These are phyloP conservation scores for Penicillium canescens DNA, from an alignment of 495 filamentous ascomycete genomes.

Conservation along the genomic window DNA sequence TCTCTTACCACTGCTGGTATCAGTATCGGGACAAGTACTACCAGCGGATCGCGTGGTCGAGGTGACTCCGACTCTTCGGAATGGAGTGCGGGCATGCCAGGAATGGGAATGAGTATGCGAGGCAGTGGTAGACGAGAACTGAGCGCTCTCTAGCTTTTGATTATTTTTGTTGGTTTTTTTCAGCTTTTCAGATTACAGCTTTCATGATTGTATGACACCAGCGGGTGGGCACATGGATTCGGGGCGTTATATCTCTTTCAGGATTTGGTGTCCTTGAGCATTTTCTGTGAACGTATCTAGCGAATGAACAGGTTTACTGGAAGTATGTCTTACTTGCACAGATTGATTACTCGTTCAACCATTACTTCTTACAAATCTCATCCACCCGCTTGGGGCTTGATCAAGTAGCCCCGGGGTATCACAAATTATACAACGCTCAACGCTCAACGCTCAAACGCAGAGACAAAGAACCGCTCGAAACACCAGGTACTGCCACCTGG, in stretches of 20 bases:
- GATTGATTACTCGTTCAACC: no score
- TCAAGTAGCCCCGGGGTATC: not conserved
- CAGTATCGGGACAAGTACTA: constrained; percentile 26
- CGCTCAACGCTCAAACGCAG: no score
- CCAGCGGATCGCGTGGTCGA: constrained; percentile 18
- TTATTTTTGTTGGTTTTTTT: constrained; percentile 16
- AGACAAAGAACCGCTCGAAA: not conserved
- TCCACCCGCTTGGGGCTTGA: not conserved
- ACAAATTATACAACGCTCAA: not conserved
- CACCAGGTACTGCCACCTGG: not conserved
- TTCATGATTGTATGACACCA: constrained; percentile 9
- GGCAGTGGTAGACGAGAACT: constrained; percentile 32
- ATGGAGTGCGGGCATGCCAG: constrained; percentile 18
- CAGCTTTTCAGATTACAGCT: no score
- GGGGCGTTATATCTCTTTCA: constrained; percentile 3
- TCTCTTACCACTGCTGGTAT: constrained; percentile 30
- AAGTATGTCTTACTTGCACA: no score
- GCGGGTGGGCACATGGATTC: not conserved
- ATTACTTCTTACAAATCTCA: not conserved
- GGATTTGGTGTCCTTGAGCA: constrained; percentile 4
- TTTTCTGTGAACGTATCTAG: no score
- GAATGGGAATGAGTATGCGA: constrained; percentile 25
- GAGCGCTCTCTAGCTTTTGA: constrained; percentile 27
- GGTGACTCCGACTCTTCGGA: constrained; percentile 31
- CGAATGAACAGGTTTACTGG: no score